Evolutionary conservation across 148 eudicot species (phyloP), one percentile per base, ranked within the genome.

Genomic region (Rhododendron griersonianum): DNA sequence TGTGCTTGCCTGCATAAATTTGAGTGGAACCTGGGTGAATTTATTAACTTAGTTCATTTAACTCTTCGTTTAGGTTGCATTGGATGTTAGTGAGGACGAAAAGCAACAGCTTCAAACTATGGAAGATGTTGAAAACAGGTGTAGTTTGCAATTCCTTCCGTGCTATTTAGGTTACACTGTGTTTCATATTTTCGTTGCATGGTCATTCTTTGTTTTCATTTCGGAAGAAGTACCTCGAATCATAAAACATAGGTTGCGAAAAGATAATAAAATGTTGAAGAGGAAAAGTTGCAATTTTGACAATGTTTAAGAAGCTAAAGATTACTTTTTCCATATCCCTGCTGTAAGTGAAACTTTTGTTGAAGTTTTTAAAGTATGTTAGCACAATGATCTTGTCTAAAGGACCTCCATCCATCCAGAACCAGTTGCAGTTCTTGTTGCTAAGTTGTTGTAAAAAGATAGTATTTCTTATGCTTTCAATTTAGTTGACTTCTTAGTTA

Each of bases 11-110:
- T 59, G 21, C 19, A n/a, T 37, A 82, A 82, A 1, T 45, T 69
- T 69, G 37, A 69, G 37, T 28, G 37, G 37, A 69, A 69, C 11
- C 4, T 37, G 23, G 10, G 57, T 23, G 28, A 55, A 45, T 28
- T 74, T 75, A 21, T 75, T 37, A 11, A 10, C 78, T 75, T n/a
- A n/a, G n/a, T n/a, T 47, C 37, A 73, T 83, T 61, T 21, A 3
- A 44, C 82, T 88, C 35, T 45, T 16, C 37, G 69, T 85, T 57
- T 84, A 96, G 99, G 93, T 95, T 74, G 95, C 99, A n/a, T 84
- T 96, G 91, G 98, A 95, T 80, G 71, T 95, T 51, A 93, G 88
- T 35, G 95, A 94, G 87, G 95, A 93, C 86, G 99, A 96, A 85
- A 94, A 89, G 88, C 91, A 88, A 79, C 94, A 90, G 44, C 85